Percentiles rank a stretch among this genome's conserved stretches.
Conservation (phyloP, 768 basidiomycete species). For the Leccinum truebloodii region DNA sequence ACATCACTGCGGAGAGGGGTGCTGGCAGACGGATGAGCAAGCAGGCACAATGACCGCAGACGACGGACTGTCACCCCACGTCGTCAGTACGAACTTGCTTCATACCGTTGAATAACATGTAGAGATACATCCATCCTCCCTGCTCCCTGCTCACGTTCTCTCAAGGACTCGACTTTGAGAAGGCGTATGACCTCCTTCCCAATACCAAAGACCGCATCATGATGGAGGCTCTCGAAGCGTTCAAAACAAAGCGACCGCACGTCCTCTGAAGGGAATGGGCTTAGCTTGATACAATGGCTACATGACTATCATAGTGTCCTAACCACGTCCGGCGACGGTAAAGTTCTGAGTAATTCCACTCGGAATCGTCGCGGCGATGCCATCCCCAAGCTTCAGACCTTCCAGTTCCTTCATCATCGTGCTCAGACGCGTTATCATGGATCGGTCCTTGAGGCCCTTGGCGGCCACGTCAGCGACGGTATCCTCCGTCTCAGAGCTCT, state of each 20-base stretch:
- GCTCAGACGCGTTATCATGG: slow-evolving; percentile 70
- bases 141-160: slow-evolving; percentile 2
- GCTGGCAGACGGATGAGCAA: no score
- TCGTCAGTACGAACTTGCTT: no score
- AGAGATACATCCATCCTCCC: neutral
- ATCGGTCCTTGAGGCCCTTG: slow-evolving; percentile 54
- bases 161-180: slow-evolving; percentile 88
- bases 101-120: no score
- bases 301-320: slow-evolving; percentile 26
- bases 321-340: slow-evolving; percentile 43
- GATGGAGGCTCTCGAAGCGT: slow-evolving; percentile 80
- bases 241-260: slow-evolving; percentile 79
- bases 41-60: no score
- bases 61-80: no score
- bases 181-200: slow-evolving; percentile 82
- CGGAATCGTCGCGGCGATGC: slow-evolving; percentile 58
- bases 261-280: slow-evolving; percentile 75
- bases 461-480: slow-evolving; percentile 40
- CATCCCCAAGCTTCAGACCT: slow-evolving; percentile 58
- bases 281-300: neutral
- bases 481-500: slow-evolving; percentile 47
- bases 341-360: slow-evolving; percentile 59
- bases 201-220: slow-evolving; percentile 62
- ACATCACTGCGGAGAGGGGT: no score
- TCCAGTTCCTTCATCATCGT: slow-evolving; percentile 90